Percentiles rank a stretch among this genome's conserved stretches.
phyloP scores from a whole-genome alignment of 2,329 filamentous ascomycete species.

The Claviceps pazoutovae region DNA sequence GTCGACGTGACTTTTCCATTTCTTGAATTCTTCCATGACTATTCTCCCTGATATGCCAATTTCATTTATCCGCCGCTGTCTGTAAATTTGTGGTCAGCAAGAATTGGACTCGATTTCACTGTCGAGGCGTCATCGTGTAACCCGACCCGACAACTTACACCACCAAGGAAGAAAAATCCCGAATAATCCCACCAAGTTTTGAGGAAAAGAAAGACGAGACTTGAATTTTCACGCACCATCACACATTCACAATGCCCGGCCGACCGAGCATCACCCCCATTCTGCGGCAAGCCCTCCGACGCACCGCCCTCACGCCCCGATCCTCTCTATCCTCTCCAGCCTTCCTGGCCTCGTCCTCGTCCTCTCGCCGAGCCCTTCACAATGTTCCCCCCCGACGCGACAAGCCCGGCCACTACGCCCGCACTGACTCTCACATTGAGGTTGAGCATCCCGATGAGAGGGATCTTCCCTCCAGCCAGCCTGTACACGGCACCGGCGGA shows the following conservation, averaged over 20 bases:
- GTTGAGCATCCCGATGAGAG: constrained; percentile 66
- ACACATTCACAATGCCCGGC: constrained; percentile 8
- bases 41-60: no score
- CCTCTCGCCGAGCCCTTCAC: constrained; percentile 19
- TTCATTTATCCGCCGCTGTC: no score
- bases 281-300: constrained; percentile 17
- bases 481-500: constrained; percentile 63
- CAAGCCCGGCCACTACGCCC: constrained; percentile 53
- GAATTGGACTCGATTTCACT: no score
- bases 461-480: constrained; percentile 55
- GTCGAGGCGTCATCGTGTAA: no score
- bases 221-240: no score
- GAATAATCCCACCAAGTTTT: background rate
- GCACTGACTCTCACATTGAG: constrained; percentile 64
- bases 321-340: no score
- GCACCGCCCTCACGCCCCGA: constrained; percentile 10
- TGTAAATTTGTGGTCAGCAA: no score
- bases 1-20: no score
- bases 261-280: constrained; percentile 12
- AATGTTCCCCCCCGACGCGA: constrained; percentile 20
- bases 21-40: no score
- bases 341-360: constrained; percentile 6
- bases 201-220: no score
- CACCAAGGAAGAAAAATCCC: no score
- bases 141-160: no score